Percentiles rank a stretch among this genome's conserved stretches.
Conservation (phyloP, 1,284 basidiomycete species). For the Sporisorium sorghi region DNA sequence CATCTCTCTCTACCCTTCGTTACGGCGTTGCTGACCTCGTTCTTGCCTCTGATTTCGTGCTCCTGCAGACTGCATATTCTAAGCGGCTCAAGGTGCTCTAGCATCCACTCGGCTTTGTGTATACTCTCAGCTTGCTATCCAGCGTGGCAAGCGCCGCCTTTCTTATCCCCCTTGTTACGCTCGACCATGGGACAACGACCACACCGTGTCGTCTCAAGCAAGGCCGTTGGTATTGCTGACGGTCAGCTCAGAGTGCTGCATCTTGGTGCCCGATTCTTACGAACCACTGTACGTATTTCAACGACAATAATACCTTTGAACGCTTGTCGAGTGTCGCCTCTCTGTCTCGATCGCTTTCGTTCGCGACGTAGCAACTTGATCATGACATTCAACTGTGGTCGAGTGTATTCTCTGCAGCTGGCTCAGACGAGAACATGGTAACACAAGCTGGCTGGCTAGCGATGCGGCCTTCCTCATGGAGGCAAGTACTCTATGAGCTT, state of each 20-base stretch:
- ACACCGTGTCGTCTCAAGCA: neutral
- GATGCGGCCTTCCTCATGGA: too few relatives aligned
- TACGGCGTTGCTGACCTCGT: neutral
- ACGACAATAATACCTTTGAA: neutral
- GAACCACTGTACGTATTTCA: constrained; percentile 2
- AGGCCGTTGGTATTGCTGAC: neutral
- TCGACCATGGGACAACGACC: neutral
- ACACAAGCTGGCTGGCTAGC: too few relatives aligned
- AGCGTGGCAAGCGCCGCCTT: neutral
- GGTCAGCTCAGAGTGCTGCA: neutral
- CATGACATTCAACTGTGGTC: too few relatives aligned
- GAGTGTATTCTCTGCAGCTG: too few relatives aligned
- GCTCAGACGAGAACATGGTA: too few relatives aligned
- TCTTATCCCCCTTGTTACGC: neutral
- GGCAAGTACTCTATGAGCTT: too few relatives aligned
- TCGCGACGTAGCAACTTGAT: too few relatives aligned
- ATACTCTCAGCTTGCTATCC: neutral
- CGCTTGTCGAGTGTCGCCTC: neutral
- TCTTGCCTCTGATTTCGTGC: neutral
- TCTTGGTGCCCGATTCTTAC: neutral
- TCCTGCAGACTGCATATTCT: constrained; percentile 48
- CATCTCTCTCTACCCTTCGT: neutral
- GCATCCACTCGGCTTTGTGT: neutral
- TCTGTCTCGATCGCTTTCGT: too few relatives aligned
- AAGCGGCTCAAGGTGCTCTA: neutral